phyloP scores from a whole-genome alignment of 225 moss, liverwort and hornwort genomes.

The Rhytidiadelphus loreus region DNA sequence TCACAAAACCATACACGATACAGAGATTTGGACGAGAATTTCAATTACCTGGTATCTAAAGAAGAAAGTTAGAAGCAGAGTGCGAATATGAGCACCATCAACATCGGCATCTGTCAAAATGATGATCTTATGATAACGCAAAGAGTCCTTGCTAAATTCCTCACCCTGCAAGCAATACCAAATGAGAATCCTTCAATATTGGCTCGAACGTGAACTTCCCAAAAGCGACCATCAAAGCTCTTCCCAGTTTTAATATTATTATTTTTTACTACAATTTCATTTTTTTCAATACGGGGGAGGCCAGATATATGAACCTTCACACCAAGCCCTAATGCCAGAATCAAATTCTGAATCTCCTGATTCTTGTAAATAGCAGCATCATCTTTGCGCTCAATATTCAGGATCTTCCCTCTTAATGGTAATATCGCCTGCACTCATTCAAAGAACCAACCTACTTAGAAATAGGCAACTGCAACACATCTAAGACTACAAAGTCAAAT shows the following conservation, averaged over 20 bases:
- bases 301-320: conserved; percentile 50
- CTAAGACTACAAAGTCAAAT: background rate
- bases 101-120: conserved; percentile 99
- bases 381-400: conserved; percentile 92
- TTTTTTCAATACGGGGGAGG: background rate
- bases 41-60: conserved; percentile 78
- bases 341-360: conserved; percentile 93
- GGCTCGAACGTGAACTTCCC: background rate
- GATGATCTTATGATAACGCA: conserved; percentile 96
- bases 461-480: background rate
- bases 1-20: background rate
- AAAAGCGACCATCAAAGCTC: background rate
- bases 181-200: background rate
- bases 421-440: conserved; percentile 59
- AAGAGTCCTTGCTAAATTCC: conserved; percentile 77
- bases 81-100: conserved; percentile 97
- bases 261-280: too few species aligned
- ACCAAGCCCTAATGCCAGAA: conserved; percentile 95
- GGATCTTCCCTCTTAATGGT: conserved; percentile 85
- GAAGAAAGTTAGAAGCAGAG: conserved; percentile 88
- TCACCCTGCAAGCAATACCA: conserved; percentile 57
- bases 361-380: conserved; percentile 95
- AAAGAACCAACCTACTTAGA: background rate
- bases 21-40: background rate
- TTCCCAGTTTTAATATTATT: background rate